These are phyloP conservation scores for Xanthoceras sorbifolium DNA, from an alignment of 345 rosid genomes.

Conservation along the genomic window DNA sequence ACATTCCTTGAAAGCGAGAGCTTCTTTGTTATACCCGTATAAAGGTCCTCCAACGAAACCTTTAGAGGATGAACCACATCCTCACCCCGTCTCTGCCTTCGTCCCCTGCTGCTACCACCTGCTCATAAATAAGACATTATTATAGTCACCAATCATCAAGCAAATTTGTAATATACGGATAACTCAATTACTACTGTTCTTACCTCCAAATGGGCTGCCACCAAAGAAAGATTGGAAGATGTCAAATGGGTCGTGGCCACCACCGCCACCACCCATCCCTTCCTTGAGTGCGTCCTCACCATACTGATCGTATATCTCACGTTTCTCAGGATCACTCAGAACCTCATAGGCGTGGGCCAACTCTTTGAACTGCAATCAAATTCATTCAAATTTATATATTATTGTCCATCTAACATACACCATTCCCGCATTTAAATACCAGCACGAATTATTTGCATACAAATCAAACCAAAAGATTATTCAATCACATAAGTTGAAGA, in stretches of 20 bases:
- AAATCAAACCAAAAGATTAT: not conserved
- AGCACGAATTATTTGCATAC: not conserved
- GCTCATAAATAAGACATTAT: slow-evolving; percentile 4
- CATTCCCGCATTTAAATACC: not conserved
- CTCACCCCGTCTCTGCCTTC: slow-evolving; percentile 91
- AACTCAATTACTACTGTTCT: not conserved
- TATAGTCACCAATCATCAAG: not conserved
- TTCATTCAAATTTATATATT: not conserved
- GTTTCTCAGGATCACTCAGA: slow-evolving; percentile 85
- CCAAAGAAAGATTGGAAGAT: slow-evolving; percentile 86
- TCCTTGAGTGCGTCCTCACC: slow-evolving; percentile 98
- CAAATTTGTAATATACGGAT: not conserved
- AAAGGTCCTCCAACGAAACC: slow-evolving; percentile 79
- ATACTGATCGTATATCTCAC: slow-evolving; percentile 81
- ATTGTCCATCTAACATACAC: no score
- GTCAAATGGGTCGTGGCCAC: slow-evolving; percentile 82
- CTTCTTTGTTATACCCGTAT: slow-evolving; percentile 77
- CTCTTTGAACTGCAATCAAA: slow-evolving; percentile 75
- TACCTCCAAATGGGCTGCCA: slow-evolving; percentile 72
- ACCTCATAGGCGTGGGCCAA: slow-evolving; percentile 90
- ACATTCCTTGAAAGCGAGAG: slow-evolving; percentile 81
- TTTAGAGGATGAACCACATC: slow-evolving; percentile 82
- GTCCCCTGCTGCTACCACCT: slow-evolving; percentile 72
- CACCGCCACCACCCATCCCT: slow-evolving; percentile 78
- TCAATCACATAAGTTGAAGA: not conserved